Evolutionary conservation across 2,329 filamentous ascomycete genomes (phyloP).

Genomic region (Colletotrichum cordylinicola): DNA sequence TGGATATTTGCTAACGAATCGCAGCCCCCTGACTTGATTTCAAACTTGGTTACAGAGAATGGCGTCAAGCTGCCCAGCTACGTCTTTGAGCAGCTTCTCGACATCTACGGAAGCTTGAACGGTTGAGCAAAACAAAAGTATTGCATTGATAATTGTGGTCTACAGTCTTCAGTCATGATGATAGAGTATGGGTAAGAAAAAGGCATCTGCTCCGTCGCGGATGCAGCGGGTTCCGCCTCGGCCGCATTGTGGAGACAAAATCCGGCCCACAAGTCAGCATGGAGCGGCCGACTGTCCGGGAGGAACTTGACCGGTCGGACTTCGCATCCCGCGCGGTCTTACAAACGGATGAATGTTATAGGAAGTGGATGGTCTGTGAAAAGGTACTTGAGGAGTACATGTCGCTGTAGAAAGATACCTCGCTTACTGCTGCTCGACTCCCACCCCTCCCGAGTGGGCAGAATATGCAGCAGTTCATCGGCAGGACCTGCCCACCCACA

Average conservation of each 20-base stretch:
- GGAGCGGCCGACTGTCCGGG: neutral
- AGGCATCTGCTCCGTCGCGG: neutral
- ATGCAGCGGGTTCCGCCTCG: neutral
- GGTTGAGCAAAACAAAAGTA: neutral
- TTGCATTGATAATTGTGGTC: neutral
- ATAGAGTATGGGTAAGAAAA: neutral
- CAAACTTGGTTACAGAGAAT: constrained; percentile 77
- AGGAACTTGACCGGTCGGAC: neutral
- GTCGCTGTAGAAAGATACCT: neutral
- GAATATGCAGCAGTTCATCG: neutral
- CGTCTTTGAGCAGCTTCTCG: constrained; percentile 73
- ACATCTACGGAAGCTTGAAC: constrained; percentile 57
- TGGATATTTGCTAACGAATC: constrained; percentile 27
- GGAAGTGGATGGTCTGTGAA: neutral
- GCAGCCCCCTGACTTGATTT: constrained; percentile 71
- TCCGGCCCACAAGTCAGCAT: neutral
- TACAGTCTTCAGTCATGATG: neutral
- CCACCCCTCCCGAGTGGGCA: neutral
- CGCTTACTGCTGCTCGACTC: neutral
- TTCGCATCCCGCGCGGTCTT: neutral
- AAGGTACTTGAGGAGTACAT: neutral
- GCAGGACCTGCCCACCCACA: neutral
- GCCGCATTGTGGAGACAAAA: neutral
- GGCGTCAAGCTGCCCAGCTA: constrained; percentile 74
- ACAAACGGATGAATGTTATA: neutral